phyloP scores from a whole-genome alignment of 2,329 filamentous ascomycete genomes.

The Tothia fuscella region DNA sequence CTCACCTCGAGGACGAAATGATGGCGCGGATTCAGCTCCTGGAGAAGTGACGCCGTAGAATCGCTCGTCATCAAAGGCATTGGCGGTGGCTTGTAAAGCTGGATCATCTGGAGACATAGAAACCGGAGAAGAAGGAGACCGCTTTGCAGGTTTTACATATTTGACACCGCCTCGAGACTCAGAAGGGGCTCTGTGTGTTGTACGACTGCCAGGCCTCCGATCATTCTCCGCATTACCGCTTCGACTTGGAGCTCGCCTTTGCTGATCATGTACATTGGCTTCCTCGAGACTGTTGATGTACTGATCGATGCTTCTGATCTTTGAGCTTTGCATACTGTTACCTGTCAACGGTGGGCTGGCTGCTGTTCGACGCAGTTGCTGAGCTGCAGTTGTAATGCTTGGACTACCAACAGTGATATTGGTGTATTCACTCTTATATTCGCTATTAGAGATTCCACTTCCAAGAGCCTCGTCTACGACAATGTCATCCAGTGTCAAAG shows the following conservation, averaged over 20 bases:
- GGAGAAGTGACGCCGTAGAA: slow-evolving; percentile 33
- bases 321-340: slow-evolving; percentile 31
- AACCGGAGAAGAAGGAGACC: slow-evolving; percentile 81
- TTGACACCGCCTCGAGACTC: slow-evolving; percentile 57
- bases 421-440: slow-evolving; percentile 41
- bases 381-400: slow-evolving; percentile 1
- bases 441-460: slow-evolving; percentile 17
- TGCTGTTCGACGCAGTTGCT: slow-evolving; percentile 16
- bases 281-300: slow-evolving; percentile 80
- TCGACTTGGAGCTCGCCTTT: slow-evolving; percentile 36
- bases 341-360: slow-evolving; percentile 28
- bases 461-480: slow-evolving; percentile 17
- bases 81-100: slow-evolving; percentile 35
- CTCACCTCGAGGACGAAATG: slow-evolving; percentile 1
- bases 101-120: slow-evolving; percentile 87
- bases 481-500: slow-evolving; percentile 33
- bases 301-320: slow-evolving; percentile 59
- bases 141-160: slow-evolving; percentile 64
- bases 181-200: slow-evolving; percentile 43
- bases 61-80: slow-evolving; percentile 23
- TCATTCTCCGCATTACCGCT: slow-evolving; percentile 41
- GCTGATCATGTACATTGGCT: slow-evolving; percentile 50
- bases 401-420: slow-evolving; percentile 19
- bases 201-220: slow-evolving; percentile 32
- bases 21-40: slow-evolving; percentile 1